Conservation (phyloP, 352 stramenopile genomes). For the Phytophthora sansomeana region DNA sequence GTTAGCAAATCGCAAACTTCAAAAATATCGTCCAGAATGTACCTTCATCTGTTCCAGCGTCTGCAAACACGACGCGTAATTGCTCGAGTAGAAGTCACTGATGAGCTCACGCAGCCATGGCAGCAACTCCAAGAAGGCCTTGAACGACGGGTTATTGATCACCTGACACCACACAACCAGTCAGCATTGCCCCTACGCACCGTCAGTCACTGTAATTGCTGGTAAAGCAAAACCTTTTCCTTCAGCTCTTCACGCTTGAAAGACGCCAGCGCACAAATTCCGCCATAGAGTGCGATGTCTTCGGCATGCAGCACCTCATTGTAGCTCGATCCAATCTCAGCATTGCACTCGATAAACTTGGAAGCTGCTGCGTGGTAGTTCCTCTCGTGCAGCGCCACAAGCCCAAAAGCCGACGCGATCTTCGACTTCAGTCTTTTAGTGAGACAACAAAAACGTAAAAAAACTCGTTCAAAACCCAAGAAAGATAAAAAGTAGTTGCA, state of each 20-base stretch:
- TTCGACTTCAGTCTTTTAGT: slow-evolving; percentile 75
- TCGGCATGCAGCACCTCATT: slow-evolving; percentile 87
- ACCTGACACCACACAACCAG: slow-evolving; percentile 40
- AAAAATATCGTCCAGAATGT: background rate
- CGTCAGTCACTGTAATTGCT: background rate
- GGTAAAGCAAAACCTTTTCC: slow-evolving; percentile 52
- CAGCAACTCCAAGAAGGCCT: slow-evolving; percentile 88
- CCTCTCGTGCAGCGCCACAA: slow-evolving; percentile 83
- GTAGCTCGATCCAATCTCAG: slow-evolving; percentile 83
- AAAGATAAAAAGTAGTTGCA: background rate
- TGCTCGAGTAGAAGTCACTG: slow-evolving; percentile 88
- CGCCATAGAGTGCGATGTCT: slow-evolving; percentile 89
- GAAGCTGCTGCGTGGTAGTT: slow-evolving; percentile 80
- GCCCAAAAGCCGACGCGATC: slow-evolving; percentile 76
- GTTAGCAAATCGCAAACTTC: background rate
- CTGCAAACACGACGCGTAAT: slow-evolving; percentile 86
- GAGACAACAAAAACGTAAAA: slow-evolving; percentile 15
- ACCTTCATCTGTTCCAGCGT: slow-evolving; percentile 83
- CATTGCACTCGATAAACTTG: slow-evolving; percentile 86
- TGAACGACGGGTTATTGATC: slow-evolving; percentile 90
- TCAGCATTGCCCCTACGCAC: background rate
- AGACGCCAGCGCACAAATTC: slow-evolving; percentile 85
- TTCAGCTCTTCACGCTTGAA: slow-evolving; percentile 86
- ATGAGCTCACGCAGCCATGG: slow-evolving; percentile 90
- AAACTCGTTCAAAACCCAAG: background rate